Evolutionary conservation across 495 filamentous ascomycete genomes (phyloP), one percentile per base, ranked within the genome.

Genomic region (Sordaria brevicollis): DNA sequence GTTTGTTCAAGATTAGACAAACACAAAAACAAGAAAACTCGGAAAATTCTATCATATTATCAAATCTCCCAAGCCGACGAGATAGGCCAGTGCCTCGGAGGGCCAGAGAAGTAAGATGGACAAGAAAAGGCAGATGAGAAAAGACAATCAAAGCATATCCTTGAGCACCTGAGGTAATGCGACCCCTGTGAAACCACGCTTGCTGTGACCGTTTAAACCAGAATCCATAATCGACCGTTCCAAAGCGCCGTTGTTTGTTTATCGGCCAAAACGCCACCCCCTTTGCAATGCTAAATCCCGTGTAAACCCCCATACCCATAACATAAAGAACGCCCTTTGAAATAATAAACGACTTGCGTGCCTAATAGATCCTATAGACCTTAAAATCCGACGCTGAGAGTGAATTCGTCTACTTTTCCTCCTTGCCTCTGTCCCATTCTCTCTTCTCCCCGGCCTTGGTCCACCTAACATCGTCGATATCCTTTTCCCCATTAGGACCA

Each of bases 401-500:
- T 31, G 25, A 7, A 29, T 62, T 29, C 25, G 11, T 25, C 21
- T 62, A 62, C 21, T 29, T 62, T 7, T 15, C 62, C 1, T 72
- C 70, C 68, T 77, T 77, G 29, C 76, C 76, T 21, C 68, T 35
- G 67, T 98, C 94, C 94, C 94, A 97, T 76, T 96, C 94, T 38
- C 93, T 86, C n/a, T 87, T 84, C 71, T 93, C 91, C 0, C 93
- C 94, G 62, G 86, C 87, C 76, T 89, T 91, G 57, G 84, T 84
- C 94, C 95, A 99, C 72, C 79, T 85, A 13, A 96, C 90, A 75
- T 93, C 87, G 35, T 90, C 89, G 68, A 88, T 84, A 72, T 89
- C 85, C 70, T 83, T 83, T 70, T 85, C 86, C 1, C 84, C 84
- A 8, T 62, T 17, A 6, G 49, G 49, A 33, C 89, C 87, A 8